Conservation (phyloP, 768 basidiomycete genomes). For the Xerocomus spinulosus region DNA sequence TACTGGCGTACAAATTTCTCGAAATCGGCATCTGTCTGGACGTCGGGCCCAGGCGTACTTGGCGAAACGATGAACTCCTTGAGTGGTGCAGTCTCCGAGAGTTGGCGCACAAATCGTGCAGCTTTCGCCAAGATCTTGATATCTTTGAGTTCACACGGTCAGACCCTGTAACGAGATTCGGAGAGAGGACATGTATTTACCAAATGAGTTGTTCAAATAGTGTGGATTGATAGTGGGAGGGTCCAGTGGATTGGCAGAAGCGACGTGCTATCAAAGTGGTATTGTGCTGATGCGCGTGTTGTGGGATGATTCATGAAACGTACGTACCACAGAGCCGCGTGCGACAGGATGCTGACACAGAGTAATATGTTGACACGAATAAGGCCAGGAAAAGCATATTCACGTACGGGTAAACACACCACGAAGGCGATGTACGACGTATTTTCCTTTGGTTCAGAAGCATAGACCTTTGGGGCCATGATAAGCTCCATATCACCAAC, state of each 20-base stretch:
- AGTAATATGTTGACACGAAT: background rate
- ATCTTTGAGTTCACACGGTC: conserved; percentile 4
- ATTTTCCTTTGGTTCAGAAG: conserved; percentile 2
- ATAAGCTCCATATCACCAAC: conserved; percentile 16
- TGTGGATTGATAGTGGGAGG: conserved; percentile 12
- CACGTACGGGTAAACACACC: conserved; percentile 10
- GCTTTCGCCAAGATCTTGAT: conserved; percentile 16
- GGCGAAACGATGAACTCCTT: conserved; percentile 15
- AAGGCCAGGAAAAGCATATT: background rate
- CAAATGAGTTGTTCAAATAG: conserved; percentile 13
- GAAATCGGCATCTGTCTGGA: conserved; percentile 14
- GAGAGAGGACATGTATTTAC: background rate
- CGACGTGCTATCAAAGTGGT: conserved; percentile 7
- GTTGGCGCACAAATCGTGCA: conserved; percentile 7
- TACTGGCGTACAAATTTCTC: conserved; percentile 6
- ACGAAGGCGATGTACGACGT: conserved; percentile 12
- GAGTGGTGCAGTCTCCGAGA: conserved; percentile 15
- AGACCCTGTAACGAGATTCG: background rate
- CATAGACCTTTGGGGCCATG: conserved; percentile 16
- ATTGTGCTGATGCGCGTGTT: no score
- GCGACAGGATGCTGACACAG: conserved; percentile 13
- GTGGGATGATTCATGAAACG: no score
- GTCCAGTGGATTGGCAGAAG: conserved; percentile 11
- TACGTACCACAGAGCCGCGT: conserved; percentile 14
- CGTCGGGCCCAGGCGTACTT: conserved; percentile 17